Conservation (phyloP, 768 basidiomycete genomes). For the Panaeolus cyanescens region DNA sequence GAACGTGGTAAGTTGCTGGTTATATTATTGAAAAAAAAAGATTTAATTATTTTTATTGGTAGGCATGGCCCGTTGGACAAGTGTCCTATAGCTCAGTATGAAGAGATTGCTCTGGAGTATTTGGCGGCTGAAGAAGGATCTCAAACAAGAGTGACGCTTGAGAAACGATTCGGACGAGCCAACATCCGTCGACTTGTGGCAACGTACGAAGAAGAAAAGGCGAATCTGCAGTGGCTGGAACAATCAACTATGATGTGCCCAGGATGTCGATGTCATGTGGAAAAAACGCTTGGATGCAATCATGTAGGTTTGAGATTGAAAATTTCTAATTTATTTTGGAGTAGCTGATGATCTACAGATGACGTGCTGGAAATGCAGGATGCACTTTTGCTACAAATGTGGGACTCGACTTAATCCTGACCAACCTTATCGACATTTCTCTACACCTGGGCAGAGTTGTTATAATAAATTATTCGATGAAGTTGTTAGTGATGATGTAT, state of each 20-base stretch:
- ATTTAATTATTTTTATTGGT: neutral
- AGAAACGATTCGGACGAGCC: conserved; percentile 61
- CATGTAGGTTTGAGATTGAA: conserved; percentile 57
- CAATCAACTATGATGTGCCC: conserved; percentile 71
- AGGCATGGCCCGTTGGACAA: conserved; percentile 83
- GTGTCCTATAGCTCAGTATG: conserved; percentile 71
- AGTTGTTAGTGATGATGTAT: neutral
- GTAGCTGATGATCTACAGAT: conserved; percentile 45
- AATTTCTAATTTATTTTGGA: conserved; percentile 9
- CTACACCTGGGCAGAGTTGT: conserved; percentile 50
- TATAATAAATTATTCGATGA: conserved; percentile 35
- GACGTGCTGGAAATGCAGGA: conserved; percentile 72
- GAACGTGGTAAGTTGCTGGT: conserved; percentile 62
- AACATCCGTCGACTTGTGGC: conserved; percentile 63
- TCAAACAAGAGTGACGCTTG: conserved; percentile 48
- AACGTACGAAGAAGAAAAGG: conserved; percentile 70
- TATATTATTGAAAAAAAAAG: neutral
- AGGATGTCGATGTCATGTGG: conserved; percentile 70
- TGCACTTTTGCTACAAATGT: conserved; percentile 86
- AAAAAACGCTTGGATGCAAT: conserved; percentile 83
- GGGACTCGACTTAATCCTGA: conserved; percentile 48
- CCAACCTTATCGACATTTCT: conserved; percentile 74
- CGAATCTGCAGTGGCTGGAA: conserved; percentile 75
- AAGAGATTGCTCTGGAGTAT: conserved; percentile 68
- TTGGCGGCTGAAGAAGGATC: conserved; percentile 57